Percentiles rank a stretch among this genome's conserved stretches.
These are phyloP conservation scores for Salix viminalis DNA, from an alignment of 345 rosid genomes.

Conservation along the genomic window DNA sequence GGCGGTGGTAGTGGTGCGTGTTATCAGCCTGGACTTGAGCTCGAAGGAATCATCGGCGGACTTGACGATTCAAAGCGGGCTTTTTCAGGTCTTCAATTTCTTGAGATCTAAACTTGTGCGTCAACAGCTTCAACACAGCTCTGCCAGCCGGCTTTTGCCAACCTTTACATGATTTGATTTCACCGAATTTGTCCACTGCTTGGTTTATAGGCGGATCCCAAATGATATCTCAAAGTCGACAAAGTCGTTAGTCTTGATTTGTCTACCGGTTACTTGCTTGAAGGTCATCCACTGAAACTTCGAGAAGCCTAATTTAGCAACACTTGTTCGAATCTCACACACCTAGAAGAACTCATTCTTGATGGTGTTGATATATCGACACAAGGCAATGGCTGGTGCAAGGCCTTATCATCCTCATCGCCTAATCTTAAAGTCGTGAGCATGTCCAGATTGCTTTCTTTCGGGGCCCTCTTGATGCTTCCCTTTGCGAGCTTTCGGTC, in stretches of 20 bases:
- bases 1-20: slow-evolving; percentile 25
- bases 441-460: slow-evolving; percentile 33
- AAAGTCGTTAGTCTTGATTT: slow-evolving; percentile 42
- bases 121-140: slow-evolving; percentile 25
- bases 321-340: slow-evolving; percentile 20
- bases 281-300: slow-evolving; percentile 12
- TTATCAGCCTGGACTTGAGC: slow-evolving; percentile 41
- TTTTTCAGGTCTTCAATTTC: slow-evolving; percentile 38
- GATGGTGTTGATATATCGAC: slow-evolving; percentile 37
- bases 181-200: slow-evolving; percentile 39
- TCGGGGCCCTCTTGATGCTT: slow-evolving; percentile 24
- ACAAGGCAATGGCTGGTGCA: slow-evolving; percentile 23
- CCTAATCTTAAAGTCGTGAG: slow-evolving; percentile 36
- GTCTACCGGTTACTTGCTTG: slow-evolving; percentile 7
- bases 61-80: slow-evolving; percentile 23
- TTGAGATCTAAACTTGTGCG: slow-evolving; percentile 38
- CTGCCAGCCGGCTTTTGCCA: slow-evolving; percentile 27
- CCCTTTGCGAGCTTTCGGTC: slow-evolving; percentile 17
- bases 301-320: slow-evolving; percentile 27
- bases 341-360: slow-evolving; percentile 22
- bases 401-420: slow-evolving; percentile 25
- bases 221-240: slow-evolving; percentile 27
- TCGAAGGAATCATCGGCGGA: slow-evolving; percentile 27
- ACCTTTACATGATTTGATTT: slow-evolving; percentile 29
- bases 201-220: slow-evolving; percentile 39